Percentiles rank a stretch among this genome's conserved stretches.
phyloP scores from a whole-genome alignment of 768 basidiomycete species.

The Tricholoma sp. region DNA sequence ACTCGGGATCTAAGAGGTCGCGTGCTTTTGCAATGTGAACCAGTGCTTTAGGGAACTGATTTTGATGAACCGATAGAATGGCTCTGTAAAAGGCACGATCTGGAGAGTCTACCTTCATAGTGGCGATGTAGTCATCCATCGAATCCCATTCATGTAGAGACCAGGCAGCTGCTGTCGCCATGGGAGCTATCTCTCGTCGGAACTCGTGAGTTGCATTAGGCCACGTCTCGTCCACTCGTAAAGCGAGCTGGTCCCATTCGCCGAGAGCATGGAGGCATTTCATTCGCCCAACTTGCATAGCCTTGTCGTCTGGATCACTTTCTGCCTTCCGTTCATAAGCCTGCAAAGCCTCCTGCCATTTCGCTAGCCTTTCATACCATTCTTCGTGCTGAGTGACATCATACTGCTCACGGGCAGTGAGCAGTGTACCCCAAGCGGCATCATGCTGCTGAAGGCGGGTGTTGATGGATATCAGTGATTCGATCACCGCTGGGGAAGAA shows the following conservation, averaged over 20 bases:
- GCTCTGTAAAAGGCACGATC: conserved; percentile 96
- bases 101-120: conserved; percentile 89
- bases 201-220: conserved; percentile 75
- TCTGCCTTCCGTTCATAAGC: conserved; percentile 79
- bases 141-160: conserved; percentile 94
- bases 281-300: conserved; percentile 85
- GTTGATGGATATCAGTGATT: conserved; percentile 93
- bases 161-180: conserved; percentile 98
- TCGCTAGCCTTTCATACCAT: conserved; percentile 95
- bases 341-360: conserved; percentile 90
- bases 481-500: conserved; percentile 85
- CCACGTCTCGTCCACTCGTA: conserved; percentile 88
- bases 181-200: conserved; percentile 86
- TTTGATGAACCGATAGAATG: conserved; percentile 92
- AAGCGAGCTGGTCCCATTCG: conserved; percentile 91
- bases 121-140: conserved; percentile 95
- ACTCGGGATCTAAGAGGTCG: conserved; percentile 85
- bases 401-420: conserved; percentile 84
- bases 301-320: conserved; percentile 67
- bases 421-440: conserved; percentile 94
- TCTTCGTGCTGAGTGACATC: conserved; percentile 92
- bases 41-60: conserved; percentile 89
- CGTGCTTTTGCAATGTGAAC: conserved; percentile 89
- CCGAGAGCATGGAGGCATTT: conserved; percentile 95
- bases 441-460: conserved; percentile 96